Percentiles rank a stretch among this genome's conserved stretches.
These are phyloP conservation scores for Populus simonii DNA, from an alignment of 345 rosid species.

Conservation along the genomic window DNA sequence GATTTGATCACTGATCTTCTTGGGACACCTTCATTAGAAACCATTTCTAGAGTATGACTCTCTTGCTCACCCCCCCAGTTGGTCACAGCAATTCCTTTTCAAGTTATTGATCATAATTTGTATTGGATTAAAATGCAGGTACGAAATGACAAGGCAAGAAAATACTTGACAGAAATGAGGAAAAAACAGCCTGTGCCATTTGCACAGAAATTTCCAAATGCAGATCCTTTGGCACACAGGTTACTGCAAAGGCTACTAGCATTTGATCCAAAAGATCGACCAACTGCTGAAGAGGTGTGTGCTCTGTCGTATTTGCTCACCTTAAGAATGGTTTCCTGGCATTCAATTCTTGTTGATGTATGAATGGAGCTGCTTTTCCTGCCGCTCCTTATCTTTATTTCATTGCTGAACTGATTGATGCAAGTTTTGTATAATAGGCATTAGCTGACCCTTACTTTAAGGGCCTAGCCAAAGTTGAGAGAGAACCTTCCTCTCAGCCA, in stretches of 20 bases:
- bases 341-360: not conserved
- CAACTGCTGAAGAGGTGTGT: constrained; percentile 81
- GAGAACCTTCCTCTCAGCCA: constrained; percentile 89
- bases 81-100: not conserved
- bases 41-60: constrained; percentile 71
- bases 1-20: constrained; percentile 96
- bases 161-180: constrained; percentile 79
- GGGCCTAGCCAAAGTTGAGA: constrained; percentile 81
- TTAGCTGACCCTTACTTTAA: constrained; percentile 94
- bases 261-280: constrained; percentile 95
- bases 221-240: constrained; percentile 69
- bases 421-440: constrained; percentile 47
- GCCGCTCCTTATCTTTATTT: not conserved
- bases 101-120: not conserved
- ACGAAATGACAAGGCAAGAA: constrained; percentile 91
- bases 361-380: not conserved
- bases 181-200: constrained; percentile 66
- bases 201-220: constrained; percentile 80
- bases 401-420: not conserved
- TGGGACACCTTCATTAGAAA: constrained; percentile 84
- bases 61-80: not conserved
- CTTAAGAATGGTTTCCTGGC: not conserved
- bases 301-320: constrained; percentile 11
- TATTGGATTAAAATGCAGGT: constrained; percentile 47
- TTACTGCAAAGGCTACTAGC: constrained; percentile 81